Percentiles rank a stretch among this genome's conserved stretches.
These are phyloP conservation scores for Pogostemon cablin DNA, from an alignment of 257 asterid genomes.

Conservation along the genomic window DNA sequence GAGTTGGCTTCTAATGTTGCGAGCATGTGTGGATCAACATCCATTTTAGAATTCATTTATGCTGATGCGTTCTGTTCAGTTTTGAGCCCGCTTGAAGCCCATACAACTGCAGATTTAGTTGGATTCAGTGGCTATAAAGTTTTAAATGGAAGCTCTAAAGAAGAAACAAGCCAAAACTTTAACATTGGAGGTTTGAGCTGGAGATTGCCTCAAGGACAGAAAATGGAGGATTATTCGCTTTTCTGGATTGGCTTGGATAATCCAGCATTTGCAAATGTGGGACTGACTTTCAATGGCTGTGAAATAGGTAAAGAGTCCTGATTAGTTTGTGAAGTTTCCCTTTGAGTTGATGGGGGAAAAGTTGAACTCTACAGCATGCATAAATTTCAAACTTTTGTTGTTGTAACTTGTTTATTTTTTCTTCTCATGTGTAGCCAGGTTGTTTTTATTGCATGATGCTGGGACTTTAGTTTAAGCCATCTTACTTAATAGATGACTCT, in stretches of 20 bases:
- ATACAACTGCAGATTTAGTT: constrained; percentile 35
- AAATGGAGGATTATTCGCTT: constrained; percentile 73
- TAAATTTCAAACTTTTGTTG: too few relatives aligned
- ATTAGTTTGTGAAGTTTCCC: constrained; percentile 36
- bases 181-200: constrained; percentile 80
- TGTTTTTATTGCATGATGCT: too few relatives aligned
- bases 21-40: constrained; percentile 36
- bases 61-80: constrained; percentile 69
- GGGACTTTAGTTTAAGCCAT: too few relatives aligned
- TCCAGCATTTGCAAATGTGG: constrained; percentile 76
- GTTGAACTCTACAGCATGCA: too few relatives aligned
- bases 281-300: constrained; percentile 72
- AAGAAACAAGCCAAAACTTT: constrained; percentile 43
- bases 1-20: constrained; percentile 34
- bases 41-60: constrained; percentile 43
- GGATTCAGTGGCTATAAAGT: constrained; percentile 33
- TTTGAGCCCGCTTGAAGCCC: constrained; percentile 49
- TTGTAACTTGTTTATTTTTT: too few relatives aligned
- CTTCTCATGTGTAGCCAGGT: too few relatives aligned
- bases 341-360: not conserved
- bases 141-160: constrained; percentile 34
- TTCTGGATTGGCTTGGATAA: constrained; percentile 82
- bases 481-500: too few relatives aligned
- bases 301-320: constrained; percentile 65
- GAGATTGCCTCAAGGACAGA: constrained; percentile 68